phyloP scores from a whole-genome alignment of 768 basidiomycete species.

The Boletus subcaerulescens region DNA sequence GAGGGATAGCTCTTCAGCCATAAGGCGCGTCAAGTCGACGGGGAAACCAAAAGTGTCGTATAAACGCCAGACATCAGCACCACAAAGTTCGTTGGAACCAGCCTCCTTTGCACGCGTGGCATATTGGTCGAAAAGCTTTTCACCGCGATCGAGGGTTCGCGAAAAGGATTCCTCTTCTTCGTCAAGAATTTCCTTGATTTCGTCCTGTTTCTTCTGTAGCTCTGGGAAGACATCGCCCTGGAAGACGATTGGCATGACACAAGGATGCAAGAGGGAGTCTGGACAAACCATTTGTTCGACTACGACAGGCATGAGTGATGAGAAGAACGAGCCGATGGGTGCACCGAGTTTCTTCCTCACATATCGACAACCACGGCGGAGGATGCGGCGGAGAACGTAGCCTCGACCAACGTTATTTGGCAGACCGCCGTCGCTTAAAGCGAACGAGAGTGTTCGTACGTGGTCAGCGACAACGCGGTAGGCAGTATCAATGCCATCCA shows the following conservation, averaged over 20 bases:
- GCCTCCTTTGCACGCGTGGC: constrained; percentile 62
- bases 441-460: constrained; percentile 91
- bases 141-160: constrained; percentile 94
- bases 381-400: constrained; percentile 92
- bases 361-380: constrained; percentile 92
- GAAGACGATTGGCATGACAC: constrained; percentile 5
- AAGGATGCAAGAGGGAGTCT: not conserved
- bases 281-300: constrained; percentile 78
- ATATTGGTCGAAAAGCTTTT: constrained; percentile 92
- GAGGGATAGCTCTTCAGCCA: constrained; percentile 93
- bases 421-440: constrained; percentile 93
- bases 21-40: constrained; percentile 90
- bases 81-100: constrained; percentile 66
- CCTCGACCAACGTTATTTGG: constrained; percentile 96
- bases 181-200: constrained; percentile 92
- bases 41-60: constrained; percentile 99
- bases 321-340: constrained; percentile 93
- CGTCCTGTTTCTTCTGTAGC: constrained; percentile 74
- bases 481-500: constrained; percentile 93
- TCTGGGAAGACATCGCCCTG: constrained; percentile 92
- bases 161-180: constrained; percentile 98
- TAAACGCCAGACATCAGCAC: constrained; percentile 93
- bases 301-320: constrained; percentile 84
- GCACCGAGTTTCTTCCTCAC: constrained; percentile 93
- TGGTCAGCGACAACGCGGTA: constrained; percentile 98